Evolutionary conservation across 2,329 filamentous ascomycete genomes (phyloP).

Genomic region (Dryadomyces quercus-mongolicae): DNA sequence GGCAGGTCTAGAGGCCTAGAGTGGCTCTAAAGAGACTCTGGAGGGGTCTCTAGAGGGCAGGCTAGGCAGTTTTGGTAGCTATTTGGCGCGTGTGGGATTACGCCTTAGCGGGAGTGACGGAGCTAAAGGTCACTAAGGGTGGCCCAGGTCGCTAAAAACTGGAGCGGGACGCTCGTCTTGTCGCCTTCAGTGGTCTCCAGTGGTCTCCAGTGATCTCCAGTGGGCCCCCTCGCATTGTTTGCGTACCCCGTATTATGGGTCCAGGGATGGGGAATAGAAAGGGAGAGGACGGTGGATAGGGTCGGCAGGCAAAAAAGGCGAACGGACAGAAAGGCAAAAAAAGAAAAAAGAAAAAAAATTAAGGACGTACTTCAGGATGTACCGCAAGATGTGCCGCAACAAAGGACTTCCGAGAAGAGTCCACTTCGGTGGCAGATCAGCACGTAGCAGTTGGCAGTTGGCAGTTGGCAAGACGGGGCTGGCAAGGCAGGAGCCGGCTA

Average conservation of each 20-base stretch:
- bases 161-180: neutral
- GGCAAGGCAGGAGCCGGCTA: no score
- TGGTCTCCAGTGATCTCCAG: neutral
- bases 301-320: neutral
- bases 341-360: neutral
- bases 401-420: neutral
- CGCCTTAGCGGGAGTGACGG: neutral
- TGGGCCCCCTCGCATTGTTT: neutral
- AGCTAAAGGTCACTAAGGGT: neutral
- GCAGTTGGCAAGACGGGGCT: neutral
- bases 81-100: neutral
- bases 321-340: neutral
- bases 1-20: neutral
- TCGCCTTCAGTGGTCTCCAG: neutral
- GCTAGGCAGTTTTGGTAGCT: neutral
- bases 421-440: neutral
- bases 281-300: neutral
- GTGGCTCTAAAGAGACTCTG: neutral
- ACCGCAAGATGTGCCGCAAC: neutral
- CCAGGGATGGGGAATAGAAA: constrained; percentile 2
- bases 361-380: neutral
- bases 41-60: neutral
- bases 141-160: neutral
- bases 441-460: neutral
- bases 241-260: neutral